Evolutionary conservation across 208 protist genomes (phyloP).

Genomic region (Histomonas meleagridis): DNA sequence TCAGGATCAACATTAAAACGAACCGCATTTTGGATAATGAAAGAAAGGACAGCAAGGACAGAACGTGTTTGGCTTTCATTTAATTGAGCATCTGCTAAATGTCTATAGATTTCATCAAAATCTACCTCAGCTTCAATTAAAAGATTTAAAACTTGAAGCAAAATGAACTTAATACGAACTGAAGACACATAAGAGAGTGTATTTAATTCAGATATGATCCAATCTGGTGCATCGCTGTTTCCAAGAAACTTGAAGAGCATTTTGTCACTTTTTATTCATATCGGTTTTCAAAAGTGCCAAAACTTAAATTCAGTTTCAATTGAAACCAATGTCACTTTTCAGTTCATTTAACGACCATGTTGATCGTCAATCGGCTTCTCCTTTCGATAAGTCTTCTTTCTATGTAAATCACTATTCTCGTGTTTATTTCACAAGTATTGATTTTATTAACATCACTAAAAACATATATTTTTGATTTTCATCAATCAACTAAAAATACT

Average conservation of each 20-base stretch:
- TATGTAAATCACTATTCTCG: too few species aligned
- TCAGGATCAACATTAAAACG: constrained; percentile 29
- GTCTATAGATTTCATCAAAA: background rate
- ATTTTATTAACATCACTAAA: too few species aligned
- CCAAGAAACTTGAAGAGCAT: constrained; percentile 29
- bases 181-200: background rate
- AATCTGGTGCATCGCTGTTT: constrained; percentile 15
- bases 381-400: too few species aligned
- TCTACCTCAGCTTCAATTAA: background rate
- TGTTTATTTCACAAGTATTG: too few species aligned
- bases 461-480: too few species aligned
- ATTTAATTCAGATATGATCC: background rate
- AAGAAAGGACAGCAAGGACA: background rate
- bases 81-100: background rate
- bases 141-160: background rate
- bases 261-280: background rate
- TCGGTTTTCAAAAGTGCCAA: too few species aligned
- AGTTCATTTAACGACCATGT: too few species aligned
- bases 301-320: too few species aligned
- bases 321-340: too few species aligned
- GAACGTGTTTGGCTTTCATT: background rate
- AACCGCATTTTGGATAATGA: background rate
- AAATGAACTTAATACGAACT: constrained; percentile 21
- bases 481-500: too few species aligned
- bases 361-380: too few species aligned